Evolutionary conservation across 176 grass and related monocot genomes (phyloP).

Genomic region (Microstegium vimineum): DNA sequence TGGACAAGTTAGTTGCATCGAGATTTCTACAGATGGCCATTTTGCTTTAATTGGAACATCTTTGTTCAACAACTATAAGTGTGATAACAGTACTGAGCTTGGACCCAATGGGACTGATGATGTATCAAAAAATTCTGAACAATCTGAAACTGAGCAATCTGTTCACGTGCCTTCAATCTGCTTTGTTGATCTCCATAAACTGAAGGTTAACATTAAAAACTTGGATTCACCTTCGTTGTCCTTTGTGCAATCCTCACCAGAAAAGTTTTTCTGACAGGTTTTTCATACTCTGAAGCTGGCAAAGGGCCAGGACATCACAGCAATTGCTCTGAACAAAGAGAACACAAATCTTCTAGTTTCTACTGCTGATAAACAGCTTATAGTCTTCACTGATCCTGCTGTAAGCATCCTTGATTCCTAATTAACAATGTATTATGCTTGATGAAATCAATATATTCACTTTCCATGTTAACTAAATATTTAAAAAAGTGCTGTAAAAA

Average conservation of each 20-base stretch:
- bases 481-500: neutral
- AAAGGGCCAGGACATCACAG: conserved; percentile 70
- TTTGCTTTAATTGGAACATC: conserved; percentile 73
- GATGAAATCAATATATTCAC: neutral
- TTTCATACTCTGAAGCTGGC: conserved; percentile 62
- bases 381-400: conserved; percentile 87
- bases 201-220: conserved; percentile 61
- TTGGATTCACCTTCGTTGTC: neutral
- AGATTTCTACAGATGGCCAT: conserved; percentile 82
- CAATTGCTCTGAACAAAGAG: conserved; percentile 85
- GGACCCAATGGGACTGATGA: conserved; percentile 15
- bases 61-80: conserved; percentile 48
- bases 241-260: conserved; percentile 14
- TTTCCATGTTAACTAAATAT: neutral
- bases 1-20: conserved; percentile 80
- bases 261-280: conserved; percentile 46
- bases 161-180: conserved; percentile 82
- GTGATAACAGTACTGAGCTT: conserved; percentile 28
- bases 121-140: conserved; percentile 2
- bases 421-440: neutral
- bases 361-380: conserved; percentile 82
- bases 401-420: conserved; percentile 51
- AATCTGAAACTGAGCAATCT: conserved; percentile 36
- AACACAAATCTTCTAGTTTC: conserved; percentile 95
- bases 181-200: conserved; percentile 88